Evolutionary conservation across 2,329 filamentous ascomycete species (phyloP).

Genomic region (Coniella lustricola): DNA sequence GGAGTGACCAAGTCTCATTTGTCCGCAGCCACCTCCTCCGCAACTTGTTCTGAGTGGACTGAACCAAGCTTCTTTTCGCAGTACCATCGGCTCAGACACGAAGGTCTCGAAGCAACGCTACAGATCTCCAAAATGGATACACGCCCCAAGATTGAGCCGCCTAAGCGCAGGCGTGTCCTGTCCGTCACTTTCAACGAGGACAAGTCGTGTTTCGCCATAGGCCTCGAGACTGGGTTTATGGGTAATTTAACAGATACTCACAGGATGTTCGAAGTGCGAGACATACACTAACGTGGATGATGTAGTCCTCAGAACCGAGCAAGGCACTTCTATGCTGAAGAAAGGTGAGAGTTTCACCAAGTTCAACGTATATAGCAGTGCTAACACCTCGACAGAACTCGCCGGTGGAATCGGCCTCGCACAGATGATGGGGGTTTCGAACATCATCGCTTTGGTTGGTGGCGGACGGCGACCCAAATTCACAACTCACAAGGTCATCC

Average conservation of each 20-base stretch:
- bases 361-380: background rate
- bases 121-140: conserved; percentile 66
- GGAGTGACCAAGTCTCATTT: background rate
- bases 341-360: conserved; percentile 16
- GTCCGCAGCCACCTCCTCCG: background rate
- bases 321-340: conserved; percentile 59
- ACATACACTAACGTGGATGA: conserved; percentile 21
- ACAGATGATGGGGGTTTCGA: conserved; percentile 80
- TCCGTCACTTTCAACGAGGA: conserved; percentile 83
- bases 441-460: conserved; percentile 83
- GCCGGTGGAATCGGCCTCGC: conserved; percentile 75
- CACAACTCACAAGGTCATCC: conserved; percentile 80
- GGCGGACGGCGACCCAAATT: conserved; percentile 82
- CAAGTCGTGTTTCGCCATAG: conserved; percentile 78
- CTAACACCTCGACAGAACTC: conserved; percentile 48
- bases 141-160: conserved; percentile 73
- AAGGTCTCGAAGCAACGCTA: background rate
- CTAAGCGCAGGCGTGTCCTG: conserved; percentile 66
- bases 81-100: background rate
- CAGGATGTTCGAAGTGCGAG: background rate
- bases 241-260: conserved; percentile 45
- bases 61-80: background rate
- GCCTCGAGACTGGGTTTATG: conserved; percentile 78
- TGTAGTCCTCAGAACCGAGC: conserved; percentile 65
- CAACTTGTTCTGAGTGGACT: background rate